Evolutionary conservation across 768 basidiomycete species (phyloP), one percentile per base, ranked within the genome.

Genomic region (Xerocomus spinulosus): DNA sequence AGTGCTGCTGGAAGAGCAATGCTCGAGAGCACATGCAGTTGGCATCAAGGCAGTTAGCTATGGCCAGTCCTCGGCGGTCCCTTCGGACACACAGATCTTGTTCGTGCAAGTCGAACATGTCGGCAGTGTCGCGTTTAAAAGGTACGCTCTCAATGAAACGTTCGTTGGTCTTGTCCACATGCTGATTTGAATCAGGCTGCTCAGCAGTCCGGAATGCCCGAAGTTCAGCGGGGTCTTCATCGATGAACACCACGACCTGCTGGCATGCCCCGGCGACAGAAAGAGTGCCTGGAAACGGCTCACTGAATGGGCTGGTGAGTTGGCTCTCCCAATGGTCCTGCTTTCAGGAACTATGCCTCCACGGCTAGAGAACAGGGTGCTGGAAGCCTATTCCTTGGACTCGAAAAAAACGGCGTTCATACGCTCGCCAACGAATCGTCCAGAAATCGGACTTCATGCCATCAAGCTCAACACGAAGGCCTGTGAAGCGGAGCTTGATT

Each of bases 91-190:
- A 2, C 53, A 54, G 18, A 20, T 54, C 9, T 10, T 54, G 12
- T 51, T 54, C 14, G 15, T 48, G 6, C 49, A 54, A 15, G 53
- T 54, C 0, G 53, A 54, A 12, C 45, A 54, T 5, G 12, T 48
- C 5, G n/a, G 13, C 13, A 20, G 2, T 17, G 25, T 2, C 49
- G 49, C 13, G 4, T 4, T 2, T 5, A 24, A 46, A 48, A 20
- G 40, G 50, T 37, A 15, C 15, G 10, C 24, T 24, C 13, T 0
- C 13, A 23, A 21, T 6, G 10, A 7, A 2, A 6, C 7, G 23
- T 21, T 23, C 24, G n/a, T 10, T 6, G 13, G 17, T 18, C 5
- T 13, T 38, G 14, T 23, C 8, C 14, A 38, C 12, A 34, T 18
- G 6, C 24, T 24, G 3, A 14, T 24, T 4, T 4, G 6, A 12